Evolutionary conservation across 352 stramenopile genomes (phyloP), one percentile per base, ranked within the genome.

Genomic region (Globisporangium abappressorium): DNA sequence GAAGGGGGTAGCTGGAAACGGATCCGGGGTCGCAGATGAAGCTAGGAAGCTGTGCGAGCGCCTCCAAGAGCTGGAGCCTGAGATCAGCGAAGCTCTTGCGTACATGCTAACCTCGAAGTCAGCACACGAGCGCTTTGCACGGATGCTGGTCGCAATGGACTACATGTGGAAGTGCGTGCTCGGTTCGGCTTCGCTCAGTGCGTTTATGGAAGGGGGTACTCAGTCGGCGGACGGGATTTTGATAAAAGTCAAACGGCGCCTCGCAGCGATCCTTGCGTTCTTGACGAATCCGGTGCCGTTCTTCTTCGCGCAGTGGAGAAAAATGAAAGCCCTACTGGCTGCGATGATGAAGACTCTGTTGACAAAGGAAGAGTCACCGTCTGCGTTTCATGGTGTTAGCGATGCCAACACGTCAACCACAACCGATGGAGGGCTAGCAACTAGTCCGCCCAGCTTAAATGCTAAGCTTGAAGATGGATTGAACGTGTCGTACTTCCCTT

Each of bases 121-220:
- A 57, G 51, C 2, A 68, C 74, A 53, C 18, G 66, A 73, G 22
- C 73, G 70, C 0, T 41, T 87, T 5, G 70, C 70, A 11, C 65
- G 77, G 22, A 60, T 72, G 43, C 66, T 85, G 9, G 46, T 79
- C 15, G 75, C 77, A 1, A 80, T 80, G 60, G 67, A 75, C 22
- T 87, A 84, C 67, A 75, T 77, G 46, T 87, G 79, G 79, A 67
- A 65, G 46, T 66, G 79, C 2, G 69, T 75, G 0, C 68, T 87
- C 22, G 73, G 75, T 1, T 43, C 56, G 0, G 59, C 34, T 5
- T 69, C 65, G 11, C 60, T 85, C 3, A 66, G 68, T 22, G 70
- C 34, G 15, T 74, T 73, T 5, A 82, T 87, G 77, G 62, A 62
- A n/a, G 66, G 62, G 14, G 66, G 66, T 1, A 64, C 55, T 8